Evolutionary conservation across 2,329 filamentous ascomycete genomes (phyloP).

Genomic region (Colletotrichum lupini): DNA sequence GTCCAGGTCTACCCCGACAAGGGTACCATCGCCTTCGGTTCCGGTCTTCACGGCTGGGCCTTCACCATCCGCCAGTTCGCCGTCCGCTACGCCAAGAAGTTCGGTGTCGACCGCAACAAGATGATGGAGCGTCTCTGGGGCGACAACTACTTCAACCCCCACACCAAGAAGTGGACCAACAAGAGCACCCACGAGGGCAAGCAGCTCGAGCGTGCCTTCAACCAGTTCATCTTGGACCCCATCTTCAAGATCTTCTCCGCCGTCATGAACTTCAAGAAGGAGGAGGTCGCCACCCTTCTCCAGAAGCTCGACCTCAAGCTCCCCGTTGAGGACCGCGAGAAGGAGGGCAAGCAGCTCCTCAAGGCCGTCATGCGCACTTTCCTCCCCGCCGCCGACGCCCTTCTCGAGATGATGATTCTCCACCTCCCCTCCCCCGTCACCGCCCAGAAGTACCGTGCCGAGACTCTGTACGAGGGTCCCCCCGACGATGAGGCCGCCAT

Average conservation of each 20-base stretch:
- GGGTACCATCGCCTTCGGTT: constrained; percentile 98
- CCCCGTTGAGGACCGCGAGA: constrained; percentile 83
- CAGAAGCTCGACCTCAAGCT: constrained; percentile 98
- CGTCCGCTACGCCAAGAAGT: constrained; percentile 97
- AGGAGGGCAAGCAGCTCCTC: constrained; percentile 97
- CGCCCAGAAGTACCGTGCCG: constrained; percentile 96
- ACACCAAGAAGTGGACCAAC: constrained; percentile 99
- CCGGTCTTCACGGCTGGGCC: constrained; percentile 99
- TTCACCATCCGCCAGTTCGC: constrained; percentile 99
- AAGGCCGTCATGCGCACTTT: constrained; percentile 99
- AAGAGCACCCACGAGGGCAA: constrained; percentile 84
- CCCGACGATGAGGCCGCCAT: constrained; percentile 91
- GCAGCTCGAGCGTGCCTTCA: constrained; percentile 96
- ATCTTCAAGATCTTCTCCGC: constrained; percentile 99
- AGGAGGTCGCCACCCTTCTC: constrained; percentile 84
- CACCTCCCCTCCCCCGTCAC: constrained; percentile 96
- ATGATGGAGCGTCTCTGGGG: constrained; percentile 99
- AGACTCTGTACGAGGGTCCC: constrained; percentile 99
- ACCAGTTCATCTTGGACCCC: constrained; percentile 99
- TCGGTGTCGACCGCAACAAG: constrained; percentile 99
- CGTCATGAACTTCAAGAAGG: constrained; percentile 99
- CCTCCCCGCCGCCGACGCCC: constrained; percentile 96
- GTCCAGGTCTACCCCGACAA: constrained; percentile 98
- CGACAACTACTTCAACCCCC: constrained; percentile 99
- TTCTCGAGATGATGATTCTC: constrained; percentile 99